These are phyloP conservation scores for Strombidium stylifer DNA, from an alignment of 73 alveolate genomes.

Conservation along the genomic window DNA sequence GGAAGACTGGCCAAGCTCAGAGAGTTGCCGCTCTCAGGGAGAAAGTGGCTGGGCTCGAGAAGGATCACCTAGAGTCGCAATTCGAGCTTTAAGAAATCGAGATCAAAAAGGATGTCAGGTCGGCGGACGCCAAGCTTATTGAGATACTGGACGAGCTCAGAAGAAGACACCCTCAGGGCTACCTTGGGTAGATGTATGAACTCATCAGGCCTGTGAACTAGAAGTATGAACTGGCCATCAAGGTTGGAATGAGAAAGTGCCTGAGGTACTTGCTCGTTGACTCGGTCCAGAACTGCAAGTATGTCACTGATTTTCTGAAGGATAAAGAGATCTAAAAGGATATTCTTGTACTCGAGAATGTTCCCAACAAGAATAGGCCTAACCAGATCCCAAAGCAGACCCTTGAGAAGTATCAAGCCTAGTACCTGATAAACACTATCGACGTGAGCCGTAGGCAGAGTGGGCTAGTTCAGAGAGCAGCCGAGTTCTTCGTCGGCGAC, in stretches of 20 bases:
- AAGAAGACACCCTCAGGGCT: conserved; percentile 75
- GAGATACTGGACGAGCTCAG: conserved; percentile 75
- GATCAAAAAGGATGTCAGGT: conserved; percentile 51
- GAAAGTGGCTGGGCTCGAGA: conserved; percentile 27
- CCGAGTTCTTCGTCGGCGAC: conserved; percentile 71
- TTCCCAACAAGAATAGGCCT: conserved; percentile 70
- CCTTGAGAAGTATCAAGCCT: too few species aligned
- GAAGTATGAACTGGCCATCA: conserved; percentile 74
- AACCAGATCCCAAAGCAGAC: too few species aligned
- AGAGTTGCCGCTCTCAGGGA: too few species aligned
- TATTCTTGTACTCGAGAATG: conserved; percentile 78
- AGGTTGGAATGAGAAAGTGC: conserved; percentile 71
- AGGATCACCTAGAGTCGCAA: conserved; percentile 43
- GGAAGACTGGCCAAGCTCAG: too few species aligned
- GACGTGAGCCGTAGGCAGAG: conserved; percentile 61
- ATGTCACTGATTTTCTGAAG: conserved; percentile 74
- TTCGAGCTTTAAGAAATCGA: conserved; percentile 67
- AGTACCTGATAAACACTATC: conserved; percentile 71
- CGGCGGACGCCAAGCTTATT: conserved; percentile 61
- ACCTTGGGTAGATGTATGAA: conserved; percentile 78
- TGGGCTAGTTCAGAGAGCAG: conserved; percentile 71
- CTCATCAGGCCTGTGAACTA: conserved; percentile 76
- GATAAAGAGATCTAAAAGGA: conserved; percentile 80
- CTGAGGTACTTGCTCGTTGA: conserved; percentile 78
- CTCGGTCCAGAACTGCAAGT: conserved; percentile 67